A percentile compares a stretch with the other conserved stretches of the same genome.
These are phyloP conservation scores for Juncus inflexus DNA, from an alignment of 176 grass and related monocot species.

Conservation along the genomic window DNA sequence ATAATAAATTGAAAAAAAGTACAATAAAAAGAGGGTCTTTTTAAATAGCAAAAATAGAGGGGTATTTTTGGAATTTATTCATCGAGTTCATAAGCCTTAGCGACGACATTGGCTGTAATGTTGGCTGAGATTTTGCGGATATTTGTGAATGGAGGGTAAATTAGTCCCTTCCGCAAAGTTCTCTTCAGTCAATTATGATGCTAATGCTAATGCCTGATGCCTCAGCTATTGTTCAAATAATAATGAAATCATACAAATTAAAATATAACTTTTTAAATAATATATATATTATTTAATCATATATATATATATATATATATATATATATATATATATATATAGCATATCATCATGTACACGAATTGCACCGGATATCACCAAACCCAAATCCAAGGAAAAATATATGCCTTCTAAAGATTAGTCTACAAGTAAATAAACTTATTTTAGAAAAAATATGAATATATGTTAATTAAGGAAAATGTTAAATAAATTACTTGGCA, in stretches of 20 bases:
- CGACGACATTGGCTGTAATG: slow-evolving; percentile 67
- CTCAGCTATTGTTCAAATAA: slow-evolving; percentile 43
- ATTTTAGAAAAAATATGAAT: too few species aligned
- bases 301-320: slow-evolving; percentile 46
- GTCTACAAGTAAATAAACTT: too few species aligned
- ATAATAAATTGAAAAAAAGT: too few species aligned
- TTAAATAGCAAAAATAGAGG: too few species aligned
- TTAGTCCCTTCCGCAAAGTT: slow-evolving; percentile 62
- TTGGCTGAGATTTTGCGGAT: slow-evolving; percentile 86
- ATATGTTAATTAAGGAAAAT: too few species aligned
- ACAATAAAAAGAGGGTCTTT: too few species aligned
- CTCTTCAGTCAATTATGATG: slow-evolving; percentile 64
- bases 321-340: too few species aligned
- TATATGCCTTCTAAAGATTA: background rate
- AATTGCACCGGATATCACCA: slow-evolving; percentile 87
- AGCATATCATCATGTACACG: slow-evolving; percentile 92
- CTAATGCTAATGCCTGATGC: slow-evolving; percentile 47
- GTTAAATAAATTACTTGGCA: slow-evolving; percentile 44
- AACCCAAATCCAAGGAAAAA: slow-evolving; percentile 28
- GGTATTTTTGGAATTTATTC: too few species aligned
- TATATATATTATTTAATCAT: background rate
- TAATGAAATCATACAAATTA: background rate
- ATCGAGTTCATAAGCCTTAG: too few species aligned
- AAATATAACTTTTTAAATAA: background rate
- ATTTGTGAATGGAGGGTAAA: slow-evolving; percentile 91